Evolutionary conservation across 176 grass and related monocot species (phyloP), one percentile per base, ranked within the genome.

Genomic region (Areca catechu): DNA sequence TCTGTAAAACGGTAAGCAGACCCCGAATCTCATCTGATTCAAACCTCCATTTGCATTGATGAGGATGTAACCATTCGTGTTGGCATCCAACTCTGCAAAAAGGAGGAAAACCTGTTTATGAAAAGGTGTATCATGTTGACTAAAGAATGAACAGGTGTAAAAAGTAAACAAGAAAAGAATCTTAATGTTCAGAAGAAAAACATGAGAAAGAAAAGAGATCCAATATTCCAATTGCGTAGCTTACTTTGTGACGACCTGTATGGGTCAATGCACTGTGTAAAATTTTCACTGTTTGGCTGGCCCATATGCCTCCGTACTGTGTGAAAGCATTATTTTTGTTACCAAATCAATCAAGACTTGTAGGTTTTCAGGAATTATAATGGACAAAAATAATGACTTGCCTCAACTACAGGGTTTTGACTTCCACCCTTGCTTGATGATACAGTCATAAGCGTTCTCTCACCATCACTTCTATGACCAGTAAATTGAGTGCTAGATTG

Each of bases 21-120:
- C 93, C 93, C 93, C 93, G 70, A 97, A 97, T 85, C 93, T 85
- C 93, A 97, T 97, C 80, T 97, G 93, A 78, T 97, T 97, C 72
- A 97, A 70, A 60, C 93, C 93, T 68, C 93, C 93, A 83, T 97
- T 97, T 71, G 93, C 93, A 63, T 97, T 97, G 79, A 97, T 85
- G 62, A 97, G 69, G 77, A 97, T 88, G 70, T 92, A 92, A 24
- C 93, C 93, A 70, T 85, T 97, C 1, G 75, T 92, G 52, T 63
- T 78, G 18, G 76, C 56, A 67, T 85, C 83, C 80, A 91, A 51
- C 62, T 83, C 93, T 97, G 68, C 61, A 81, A 54, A 89, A 75
- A 73, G 28, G 22, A 66, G 55, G 15, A 52, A 47, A n/a, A n/a
- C n/a, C n/a, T n/a, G n/a, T n/a, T n/a, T n/a, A n/a, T n/a, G n/a